Evolutionary conservation across 192 early-diverging fungal species (phyloP).

Genomic region (Entrophospora sp.): DNA sequence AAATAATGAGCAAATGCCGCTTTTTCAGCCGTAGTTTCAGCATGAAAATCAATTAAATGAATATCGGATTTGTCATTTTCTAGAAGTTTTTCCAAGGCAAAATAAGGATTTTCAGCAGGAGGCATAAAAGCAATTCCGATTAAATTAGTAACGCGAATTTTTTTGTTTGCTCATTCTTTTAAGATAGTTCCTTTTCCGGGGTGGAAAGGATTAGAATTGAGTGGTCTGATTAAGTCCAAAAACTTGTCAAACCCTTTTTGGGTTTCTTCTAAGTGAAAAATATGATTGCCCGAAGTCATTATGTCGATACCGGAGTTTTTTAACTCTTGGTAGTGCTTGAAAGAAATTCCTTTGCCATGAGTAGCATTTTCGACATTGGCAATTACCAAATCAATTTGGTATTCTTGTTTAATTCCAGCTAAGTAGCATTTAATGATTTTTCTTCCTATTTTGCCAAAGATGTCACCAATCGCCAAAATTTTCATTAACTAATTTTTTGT

Average conservation of each 20-base stretch:
- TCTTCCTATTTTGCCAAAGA: conserved; percentile 6
- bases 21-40: no score
- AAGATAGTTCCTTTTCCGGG: not conserved
- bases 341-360: conserved; percentile 11
- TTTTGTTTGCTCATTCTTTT: not conserved
- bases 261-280: conserved; percentile 11
- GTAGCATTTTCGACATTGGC: conserved; percentile 11
- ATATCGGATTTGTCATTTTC: no score
- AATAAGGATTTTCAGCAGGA: conserved; percentile 4
- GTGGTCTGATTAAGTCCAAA: not conserved
- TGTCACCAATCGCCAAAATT: conserved; percentile 2
- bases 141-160: conserved; percentile 9
- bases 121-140: not conserved
- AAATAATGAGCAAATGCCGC: no score
- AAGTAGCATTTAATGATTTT: not conserved
- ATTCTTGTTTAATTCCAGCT: not conserved
- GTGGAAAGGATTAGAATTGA: conserved; percentile 14
- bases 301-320: not conserved
- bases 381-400: conserved; percentile 5
- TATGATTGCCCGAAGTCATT: conserved; percentile 14
- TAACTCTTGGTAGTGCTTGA: not conserved
- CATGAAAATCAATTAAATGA: no score
- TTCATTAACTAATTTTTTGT: no score
- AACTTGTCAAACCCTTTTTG: not conserved
- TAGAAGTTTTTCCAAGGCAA: conserved; percentile 2